phyloP scores from a whole-genome alignment of 768 basidiomycete genomes.

The Leucocoprinus leucothites region DNA sequence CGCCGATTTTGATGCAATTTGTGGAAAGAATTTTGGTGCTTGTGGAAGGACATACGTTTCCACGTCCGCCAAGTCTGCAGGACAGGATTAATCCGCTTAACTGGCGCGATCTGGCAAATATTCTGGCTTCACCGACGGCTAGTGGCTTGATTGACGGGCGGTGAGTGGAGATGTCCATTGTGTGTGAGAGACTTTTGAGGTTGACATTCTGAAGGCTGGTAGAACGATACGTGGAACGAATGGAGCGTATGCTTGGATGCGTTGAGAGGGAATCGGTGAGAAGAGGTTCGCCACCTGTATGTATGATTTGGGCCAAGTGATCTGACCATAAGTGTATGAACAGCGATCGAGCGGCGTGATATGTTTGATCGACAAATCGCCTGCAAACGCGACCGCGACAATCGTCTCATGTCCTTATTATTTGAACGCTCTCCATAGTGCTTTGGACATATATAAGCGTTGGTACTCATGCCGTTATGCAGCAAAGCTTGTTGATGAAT shows the following conservation, averaged over 20 bases:
- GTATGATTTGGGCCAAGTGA: neutral
- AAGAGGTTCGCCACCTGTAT: neutral
- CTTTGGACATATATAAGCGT: too few relatives aligned
- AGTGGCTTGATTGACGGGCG: neutral
- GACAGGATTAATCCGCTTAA: constrained; percentile 3
- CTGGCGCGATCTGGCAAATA: constrained; percentile 7
- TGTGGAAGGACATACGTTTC: neutral
- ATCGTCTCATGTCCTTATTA: neutral
- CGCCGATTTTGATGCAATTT: neutral
- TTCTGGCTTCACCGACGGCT: constrained; percentile 2
- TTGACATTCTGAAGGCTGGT: neutral
- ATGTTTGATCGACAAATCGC: neutral
- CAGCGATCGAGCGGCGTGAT: neutral
- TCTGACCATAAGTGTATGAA: neutral
- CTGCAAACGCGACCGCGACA: neutral
- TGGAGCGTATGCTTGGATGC: neutral
- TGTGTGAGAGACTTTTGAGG: too few relatives aligned
- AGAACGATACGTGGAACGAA: neutral
- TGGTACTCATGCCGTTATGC: too few relatives aligned
- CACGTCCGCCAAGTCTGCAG: neutral
- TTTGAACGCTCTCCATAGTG: neutral
- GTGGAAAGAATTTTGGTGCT: neutral
- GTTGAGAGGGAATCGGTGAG: neutral
- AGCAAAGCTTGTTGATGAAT: too few relatives aligned
- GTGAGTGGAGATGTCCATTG: neutral